phyloP scores from a whole-genome alignment of 305 asterid genomes.

The Salvia sclarea region DNA sequence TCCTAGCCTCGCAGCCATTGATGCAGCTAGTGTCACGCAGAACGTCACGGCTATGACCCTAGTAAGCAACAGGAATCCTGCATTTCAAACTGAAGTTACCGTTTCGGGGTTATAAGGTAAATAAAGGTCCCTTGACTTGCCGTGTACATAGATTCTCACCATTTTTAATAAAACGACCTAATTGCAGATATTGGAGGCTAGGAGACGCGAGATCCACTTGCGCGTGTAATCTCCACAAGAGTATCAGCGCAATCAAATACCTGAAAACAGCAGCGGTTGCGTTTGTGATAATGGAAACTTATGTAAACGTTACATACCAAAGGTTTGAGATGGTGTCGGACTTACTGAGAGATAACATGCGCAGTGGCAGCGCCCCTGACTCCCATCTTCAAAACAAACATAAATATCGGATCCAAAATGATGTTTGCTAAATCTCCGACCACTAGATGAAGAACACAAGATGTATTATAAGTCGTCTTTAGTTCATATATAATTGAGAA shows the following conservation, averaged over 20 bases:
- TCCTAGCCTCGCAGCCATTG: slow-evolving; percentile 82
- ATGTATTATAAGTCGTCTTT: neutral
- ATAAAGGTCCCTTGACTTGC: neutral
- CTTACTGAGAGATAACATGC: slow-evolving; percentile 81
- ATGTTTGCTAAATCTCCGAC: slow-evolving; percentile 70
- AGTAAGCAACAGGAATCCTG: slow-evolving; percentile 66
- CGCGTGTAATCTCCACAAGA: slow-evolving; percentile 57
- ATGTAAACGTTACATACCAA: neutral
- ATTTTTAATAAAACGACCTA: slow-evolving; percentile 70
- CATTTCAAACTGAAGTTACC: neutral
- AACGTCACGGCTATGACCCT: slow-evolving; percentile 83
- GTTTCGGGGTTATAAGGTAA: neutral
- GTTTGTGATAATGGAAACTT: slow-evolving; percentile 1
- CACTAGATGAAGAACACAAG: slow-evolving; percentile 39
- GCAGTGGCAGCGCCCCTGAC: slow-evolving; percentile 74
- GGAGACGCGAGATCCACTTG: slow-evolving; percentile 71
- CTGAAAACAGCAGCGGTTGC: slow-evolving; percentile 43
- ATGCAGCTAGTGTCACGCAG: slow-evolving; percentile 83
- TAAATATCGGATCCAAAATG: slow-evolving; percentile 68
- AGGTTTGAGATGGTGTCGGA: neutral
- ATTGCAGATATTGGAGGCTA: slow-evolving; percentile 52
- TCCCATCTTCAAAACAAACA: slow-evolving; percentile 55
- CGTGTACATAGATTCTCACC: slow-evolving; percentile 41
- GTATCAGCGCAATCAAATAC: slow-evolving; percentile 68
- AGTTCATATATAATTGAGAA: neutral